Evolutionary conservation across 2,329 filamentous ascomycete species (phyloP), one percentile per base, ranked within the genome.

Genomic region (Ceratocystis eucalypticola): DNA sequence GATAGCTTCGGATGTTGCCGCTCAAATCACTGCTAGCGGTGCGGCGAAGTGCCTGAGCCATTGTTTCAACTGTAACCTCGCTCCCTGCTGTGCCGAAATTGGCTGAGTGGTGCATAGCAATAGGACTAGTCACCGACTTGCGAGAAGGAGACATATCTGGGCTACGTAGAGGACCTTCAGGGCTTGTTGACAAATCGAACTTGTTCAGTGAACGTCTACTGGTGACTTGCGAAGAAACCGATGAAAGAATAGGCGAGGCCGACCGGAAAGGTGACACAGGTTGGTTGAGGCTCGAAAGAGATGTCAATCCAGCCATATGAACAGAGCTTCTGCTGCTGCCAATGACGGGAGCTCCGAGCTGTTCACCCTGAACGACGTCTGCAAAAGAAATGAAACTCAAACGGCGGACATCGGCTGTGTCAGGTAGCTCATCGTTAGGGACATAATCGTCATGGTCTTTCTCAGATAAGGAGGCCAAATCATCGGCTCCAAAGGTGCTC

Each of bases 331-430:
- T 80, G 70, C 82, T 86, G 61, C 82, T 80, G 46, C 76, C 74
- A 65, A 74, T 75, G 48, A 74, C 76, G 20, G 79, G 77, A 44
- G 79, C 78, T 67, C 85, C 82, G 37, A 84, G 84, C 71, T 93
- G 89, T 74, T 94, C 89, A 44, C 87, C 83, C 74, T 96, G 91
- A 50, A 97, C 91, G 8, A 97, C 91, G 72, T 97, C 93, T 69
- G 93, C 92, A 75, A 97, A 97, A 6, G 91, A 96, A 73, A 97
- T 96, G 77, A 97, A 97, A 74, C 89, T 94, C 69, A 97, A 77
- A 25, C 93, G 85, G 59, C 90, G 86, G 20, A 95, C 84, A 72
- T 96, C 92, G 61, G 84, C 81, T 7, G 75, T 76, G 30, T 46
- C 37, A 15, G 57, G 45, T 2, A 53, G 6, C 12, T 30, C 59